Base-by-base conservation (phyloP, 1,284 basidiomycete species). In the Marasmius fiardii region DNA sequence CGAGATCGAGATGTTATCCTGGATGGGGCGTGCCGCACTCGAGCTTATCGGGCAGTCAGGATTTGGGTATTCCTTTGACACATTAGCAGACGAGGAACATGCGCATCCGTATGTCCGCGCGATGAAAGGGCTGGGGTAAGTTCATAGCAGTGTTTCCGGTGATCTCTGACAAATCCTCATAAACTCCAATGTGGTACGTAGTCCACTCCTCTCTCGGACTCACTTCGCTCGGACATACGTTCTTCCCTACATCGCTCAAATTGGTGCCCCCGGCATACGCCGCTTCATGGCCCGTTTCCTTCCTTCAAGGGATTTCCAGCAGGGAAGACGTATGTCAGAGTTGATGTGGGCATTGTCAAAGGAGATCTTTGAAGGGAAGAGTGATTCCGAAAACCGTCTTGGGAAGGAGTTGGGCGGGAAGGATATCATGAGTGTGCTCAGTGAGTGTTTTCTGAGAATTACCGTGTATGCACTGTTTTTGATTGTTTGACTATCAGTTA, bases 351-450 rank as follows among this genome's bases (percentile, higher is more conserved):
- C 47, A 18, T 20, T 54, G 1, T 28, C 53, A 3, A 48, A 28
- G 20, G 44, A 41, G 20, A 49, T 54, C 5, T 54, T 39, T 26
- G 33, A 39, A 21, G 64, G 63, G 24, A 81, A 77, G 65, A 73
- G 68, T 62, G 62, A 60, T 26, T 60, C 64, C 49, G 74, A 72
- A 0, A 69, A 75, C 26, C 66, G 70, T 16, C 67, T 61, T 7
- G 55, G 72, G 0, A 48, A 57, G 8, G 54, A 63, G 12, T 70
- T 74, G 49, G 58, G 72, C 24, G 74, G 73, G 14, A 78, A 75
- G 50, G 77, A 81, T 62, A 72, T 80, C 43, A 69, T 81, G 51
- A 79, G 75, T 54, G 70, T 75, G 51, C 60, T 80, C 10, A 66
- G 77, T 76, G 59, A 54, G 53, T 54, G 1, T 10, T 21, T 71